Evolutionary conservation across 2,329 filamentous ascomycete species (phyloP).

Genomic region (Beauveria brongniartii): DNA sequence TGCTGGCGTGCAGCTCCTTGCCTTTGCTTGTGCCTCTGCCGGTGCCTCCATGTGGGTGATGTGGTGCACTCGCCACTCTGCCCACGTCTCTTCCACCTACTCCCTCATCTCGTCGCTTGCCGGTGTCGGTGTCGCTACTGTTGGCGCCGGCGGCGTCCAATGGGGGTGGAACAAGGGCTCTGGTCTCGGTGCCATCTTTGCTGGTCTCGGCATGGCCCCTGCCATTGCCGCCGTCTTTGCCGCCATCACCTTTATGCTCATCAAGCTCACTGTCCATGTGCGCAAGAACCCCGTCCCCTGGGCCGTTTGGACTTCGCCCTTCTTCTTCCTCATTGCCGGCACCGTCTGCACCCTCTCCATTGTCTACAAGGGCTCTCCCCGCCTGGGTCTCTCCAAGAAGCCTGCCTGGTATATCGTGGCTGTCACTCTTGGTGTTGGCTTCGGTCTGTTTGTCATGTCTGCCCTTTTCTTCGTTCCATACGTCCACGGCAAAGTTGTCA

Average conservation of each 20-base stretch:
- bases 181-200: slow-evolving; percentile 64
- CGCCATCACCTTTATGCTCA: slow-evolving; percentile 62
- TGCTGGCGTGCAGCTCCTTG: slow-evolving; percentile 59
- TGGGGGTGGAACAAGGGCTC: slow-evolving; percentile 65
- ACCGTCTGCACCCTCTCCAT: slow-evolving; percentile 69
- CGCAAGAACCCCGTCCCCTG: slow-evolving; percentile 64
- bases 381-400: slow-evolving; percentile 56
- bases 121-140: slow-evolving; percentile 61
- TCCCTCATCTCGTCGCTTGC: slow-evolving; percentile 61
- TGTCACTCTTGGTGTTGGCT: slow-evolving; percentile 58
- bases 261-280: slow-evolving; percentile 63
- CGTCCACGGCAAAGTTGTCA: slow-evolving; percentile 58
- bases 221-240: slow-evolving; percentile 56
- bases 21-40: slow-evolving; percentile 56
- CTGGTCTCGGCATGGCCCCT: slow-evolving; percentile 64
- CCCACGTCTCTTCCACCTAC: slow-evolving; percentile 67
- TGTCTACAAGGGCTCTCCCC: slow-evolving; percentile 74
- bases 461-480: slow-evolving; percentile 68
- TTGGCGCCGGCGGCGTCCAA: slow-evolving; percentile 51
- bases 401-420: slow-evolving; percentile 58
- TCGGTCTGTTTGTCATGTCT: slow-evolving; percentile 49
- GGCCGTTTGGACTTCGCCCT: slow-evolving; percentile 65
- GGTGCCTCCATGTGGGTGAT: slow-evolving; percentile 67
- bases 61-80: slow-evolving; percentile 69
- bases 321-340: slow-evolving; percentile 70